Conservation (phyloP, 768 basidiomycete species). For the Clathrus columnatus region DNA sequence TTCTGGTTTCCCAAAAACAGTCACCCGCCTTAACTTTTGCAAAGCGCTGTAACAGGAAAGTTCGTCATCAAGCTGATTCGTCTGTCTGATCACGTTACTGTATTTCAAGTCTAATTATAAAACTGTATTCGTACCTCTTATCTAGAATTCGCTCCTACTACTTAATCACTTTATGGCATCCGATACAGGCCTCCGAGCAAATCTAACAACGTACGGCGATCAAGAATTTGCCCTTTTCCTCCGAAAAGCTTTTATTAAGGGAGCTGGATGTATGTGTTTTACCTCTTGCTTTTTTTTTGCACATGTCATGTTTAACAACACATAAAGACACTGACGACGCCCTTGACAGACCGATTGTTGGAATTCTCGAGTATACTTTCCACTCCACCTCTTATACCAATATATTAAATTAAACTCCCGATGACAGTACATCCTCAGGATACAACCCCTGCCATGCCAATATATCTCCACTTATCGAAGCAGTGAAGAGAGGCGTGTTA, state of each 20-base stretch:
- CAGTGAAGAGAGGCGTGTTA: constrained; percentile 19
- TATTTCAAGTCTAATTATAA: no score
- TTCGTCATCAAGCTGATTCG: no score
- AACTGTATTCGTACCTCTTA: no score
- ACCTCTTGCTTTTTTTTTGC: not conserved
- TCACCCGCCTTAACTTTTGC: no score
- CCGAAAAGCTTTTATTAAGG: constrained; percentile 23
- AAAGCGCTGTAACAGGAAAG: no score
- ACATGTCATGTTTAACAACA: not conserved
- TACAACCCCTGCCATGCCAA: constrained; percentile 23
- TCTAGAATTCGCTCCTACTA: no score
- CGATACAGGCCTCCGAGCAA: constrained; percentile 9
- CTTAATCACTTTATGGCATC: no score
- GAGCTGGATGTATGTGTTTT: constrained; percentile 16
- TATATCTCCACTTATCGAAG: constrained; percentile 15
- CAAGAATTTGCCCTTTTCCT: constrained; percentile 21
- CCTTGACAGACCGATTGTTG: constrained; percentile 20
- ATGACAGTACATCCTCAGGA: constrained; percentile 16
- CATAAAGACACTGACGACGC: constrained; percentile 18
- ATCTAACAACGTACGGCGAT: constrained; percentile 19
- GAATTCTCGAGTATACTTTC: constrained; percentile 17
- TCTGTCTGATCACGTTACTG: no score
- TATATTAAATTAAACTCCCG: not conserved
- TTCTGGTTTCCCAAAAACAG: no score
- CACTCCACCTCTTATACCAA: not conserved